Evolutionary conservation across 306 rosid genomes (phyloP), one percentile per base, ranked within the genome.

Genomic region (Ammopiptanthus mongolicus): DNA sequence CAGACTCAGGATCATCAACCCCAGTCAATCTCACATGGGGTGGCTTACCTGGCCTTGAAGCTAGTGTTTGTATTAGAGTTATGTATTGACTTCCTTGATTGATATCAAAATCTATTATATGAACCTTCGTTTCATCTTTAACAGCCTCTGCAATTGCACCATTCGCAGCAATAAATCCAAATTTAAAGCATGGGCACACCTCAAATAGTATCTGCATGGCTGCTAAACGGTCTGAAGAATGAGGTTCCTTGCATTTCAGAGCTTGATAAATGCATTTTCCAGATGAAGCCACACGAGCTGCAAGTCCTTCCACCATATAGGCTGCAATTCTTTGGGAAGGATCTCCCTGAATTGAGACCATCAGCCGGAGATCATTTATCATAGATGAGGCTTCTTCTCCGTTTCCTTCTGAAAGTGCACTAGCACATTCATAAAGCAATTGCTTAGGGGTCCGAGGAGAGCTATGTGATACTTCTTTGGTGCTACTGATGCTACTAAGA

Each of bases 241-340:
- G 97, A 17, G 98, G 96, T 79, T 94, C 98, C 81, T 94, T 94
- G 91, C 98, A 94, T 81, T 81, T 88, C 83, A 94, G 69, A 12
- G 98, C 92, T 64, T 76, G 84, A 59, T 94, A 94, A 53, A 94
- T 84, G 76, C 74, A 74, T 75, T 88, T 91, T 1, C 98, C 98
- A 0, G 98, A 91, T 13, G 77, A 60, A 21, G 93, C 92, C 65
- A 91, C 0, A 18, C 97, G 94, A 65, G 98, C 98, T 1, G 92
- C 97, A 19, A 94, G 97, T 73, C 98, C 96, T 90, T 94, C 98
- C 52, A 91, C 96, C 96, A 94, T 91, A 79, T 94, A 94, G 18
- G 98, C 97, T 37, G 98, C 98, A 69, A 94, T 94, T 82, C 98
- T 84, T 67, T 90, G 87, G 28, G 92, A 83, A 50, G 98, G 97